Percentiles rank a stretch among this genome's conserved stretches.
Conservation (phyloP, 2,329 filamentous ascomycete genomes). For the Pseudogymnoascus pannorum region DNA sequence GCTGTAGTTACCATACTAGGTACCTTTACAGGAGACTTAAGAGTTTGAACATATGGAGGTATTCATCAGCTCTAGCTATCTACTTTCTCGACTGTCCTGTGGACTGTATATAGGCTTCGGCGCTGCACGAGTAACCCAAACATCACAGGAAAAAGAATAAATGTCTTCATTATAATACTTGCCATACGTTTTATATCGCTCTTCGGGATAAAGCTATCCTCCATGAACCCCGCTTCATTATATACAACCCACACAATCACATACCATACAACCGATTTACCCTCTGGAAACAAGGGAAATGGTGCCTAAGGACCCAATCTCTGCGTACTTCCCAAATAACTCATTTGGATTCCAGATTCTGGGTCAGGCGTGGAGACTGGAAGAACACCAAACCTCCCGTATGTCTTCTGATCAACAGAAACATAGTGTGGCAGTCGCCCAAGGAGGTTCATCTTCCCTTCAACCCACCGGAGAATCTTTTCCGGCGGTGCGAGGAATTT, state of each 20-base stretch:
- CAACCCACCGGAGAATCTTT: constrained; percentile 78
- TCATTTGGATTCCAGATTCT: constrained; percentile 41
- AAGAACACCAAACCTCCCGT: constrained; percentile 83
- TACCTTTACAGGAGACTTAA: background rate
- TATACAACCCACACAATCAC: background rate
- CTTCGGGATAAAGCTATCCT: background rate
- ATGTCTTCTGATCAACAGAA: constrained; percentile 91
- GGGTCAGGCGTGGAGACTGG: constrained; percentile 41
- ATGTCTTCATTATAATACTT: background rate
- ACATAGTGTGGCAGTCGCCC: constrained; percentile 84
- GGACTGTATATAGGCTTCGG: no score
- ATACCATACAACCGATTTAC: constrained; percentile 1
- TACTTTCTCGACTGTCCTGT: no score
- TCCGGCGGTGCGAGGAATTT: constrained; percentile 87
- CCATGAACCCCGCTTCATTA: background rate
- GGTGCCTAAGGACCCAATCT: constrained; percentile 56
- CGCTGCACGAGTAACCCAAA: no score
- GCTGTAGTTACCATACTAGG: background rate
- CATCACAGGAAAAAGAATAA: background rate
- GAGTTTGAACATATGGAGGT: background rate
- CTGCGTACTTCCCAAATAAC: constrained; percentile 57
- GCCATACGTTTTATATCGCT: background rate
- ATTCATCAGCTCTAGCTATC: background rate
- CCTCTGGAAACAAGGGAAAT: background rate
- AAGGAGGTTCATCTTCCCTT: constrained; percentile 79